Evolutionary conservation across 1,284 basidiomycete genomes (phyloP), one percentile per base, ranked within the genome.

Genomic region (Naganishia sp.): DNA sequence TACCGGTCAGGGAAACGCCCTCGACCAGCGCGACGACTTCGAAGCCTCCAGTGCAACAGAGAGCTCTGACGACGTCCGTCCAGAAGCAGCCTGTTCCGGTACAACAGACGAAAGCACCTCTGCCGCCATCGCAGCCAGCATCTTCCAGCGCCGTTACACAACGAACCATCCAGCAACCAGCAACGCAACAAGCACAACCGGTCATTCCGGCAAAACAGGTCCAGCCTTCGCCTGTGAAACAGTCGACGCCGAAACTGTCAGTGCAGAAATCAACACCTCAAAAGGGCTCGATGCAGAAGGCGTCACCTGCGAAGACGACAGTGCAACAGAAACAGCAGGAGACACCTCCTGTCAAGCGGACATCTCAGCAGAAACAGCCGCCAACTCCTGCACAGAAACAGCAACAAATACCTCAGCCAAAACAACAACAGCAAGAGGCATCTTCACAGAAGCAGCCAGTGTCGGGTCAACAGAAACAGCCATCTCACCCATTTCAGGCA

Each of bases 261-360:
- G 35, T 39, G 35, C 35, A 39, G 35, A 39, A 39, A 39, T 39
- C 7, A 13, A 9, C 28, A 28, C 28, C 7, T 39, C 35, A 39
- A 9, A 39, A 39, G 35, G 13, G 35, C 35, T 10, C 35, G 35
- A 39, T 9, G 35, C 35, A 39, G 13, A 39, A 39, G 35, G 35
- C 2, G 7, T 9, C 35, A 13, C 13, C 35, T 13, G 7, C 35
- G 35, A 39, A 39, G 7, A 3, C 3, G 35, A 39, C 35, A 39
- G 39, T 42, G 35, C 53, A 39, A 32, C 39, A 55, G 35, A 55
- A 42, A 55, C 52, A 54, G 32, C 52, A 49, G 45, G 31, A 61
- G 28, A 35, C 23, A 13, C 35, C 31, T 18, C 35, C 21, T 35
- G 47, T 21, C 2, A 43, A 51, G 15, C 47, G 21, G 25, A 35